These are phyloP conservation scores for Phaffomyces thermotolerans DNA, from an alignment of 805 yeast species.

Conservation along the genomic window DNA sequence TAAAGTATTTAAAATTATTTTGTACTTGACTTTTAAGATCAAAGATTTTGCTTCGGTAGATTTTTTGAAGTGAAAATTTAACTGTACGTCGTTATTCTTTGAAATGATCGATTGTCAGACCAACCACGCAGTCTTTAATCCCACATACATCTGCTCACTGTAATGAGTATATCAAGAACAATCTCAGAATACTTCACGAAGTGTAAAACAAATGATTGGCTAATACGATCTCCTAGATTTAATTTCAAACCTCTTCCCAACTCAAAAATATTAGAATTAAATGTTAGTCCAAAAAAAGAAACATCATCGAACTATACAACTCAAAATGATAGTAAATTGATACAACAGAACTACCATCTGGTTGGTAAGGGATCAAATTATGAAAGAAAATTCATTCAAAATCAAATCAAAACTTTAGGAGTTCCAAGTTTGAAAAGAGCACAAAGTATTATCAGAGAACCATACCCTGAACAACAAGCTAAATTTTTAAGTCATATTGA, in stretches of 20 bases:
- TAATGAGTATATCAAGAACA: constrained; percentile 7
- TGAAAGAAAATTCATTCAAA: constrained; percentile 23
- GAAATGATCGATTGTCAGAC: too few relatives aligned
- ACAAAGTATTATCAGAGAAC: constrained; percentile 7
- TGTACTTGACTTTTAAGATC: too few relatives aligned
- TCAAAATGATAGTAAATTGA: constrained; percentile 2
- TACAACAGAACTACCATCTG: constrained; percentile 8
- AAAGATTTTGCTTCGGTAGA: too few relatives aligned
- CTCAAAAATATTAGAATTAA: not conserved
- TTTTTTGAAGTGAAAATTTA: too few relatives aligned
- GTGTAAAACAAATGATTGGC: constrained; percentile 9
- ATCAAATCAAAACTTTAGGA: constrained; percentile 24
- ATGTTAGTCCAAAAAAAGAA: not conserved
- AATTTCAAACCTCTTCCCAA: not conserved
- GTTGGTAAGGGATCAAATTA: constrained; percentile 27
- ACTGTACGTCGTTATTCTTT: too few relatives aligned
- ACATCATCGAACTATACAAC: not conserved
- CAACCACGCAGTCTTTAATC: too few relatives aligned
- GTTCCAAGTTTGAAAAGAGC: constrained; percentile 22
- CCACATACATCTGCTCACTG: too few relatives aligned
- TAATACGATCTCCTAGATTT: constrained; percentile 1
- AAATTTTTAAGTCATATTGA: constrained; percentile 4
- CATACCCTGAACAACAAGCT: constrained; percentile 16
- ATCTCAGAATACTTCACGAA: constrained; percentile 6
- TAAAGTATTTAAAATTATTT: too few relatives aligned